A percentile compares a stretch with the other conserved stretches of the same genome.
Evolutionary conservation across 1,139 yeast genomes (phyloP).

Genomic region (Chernovozyma aurita): DNA sequence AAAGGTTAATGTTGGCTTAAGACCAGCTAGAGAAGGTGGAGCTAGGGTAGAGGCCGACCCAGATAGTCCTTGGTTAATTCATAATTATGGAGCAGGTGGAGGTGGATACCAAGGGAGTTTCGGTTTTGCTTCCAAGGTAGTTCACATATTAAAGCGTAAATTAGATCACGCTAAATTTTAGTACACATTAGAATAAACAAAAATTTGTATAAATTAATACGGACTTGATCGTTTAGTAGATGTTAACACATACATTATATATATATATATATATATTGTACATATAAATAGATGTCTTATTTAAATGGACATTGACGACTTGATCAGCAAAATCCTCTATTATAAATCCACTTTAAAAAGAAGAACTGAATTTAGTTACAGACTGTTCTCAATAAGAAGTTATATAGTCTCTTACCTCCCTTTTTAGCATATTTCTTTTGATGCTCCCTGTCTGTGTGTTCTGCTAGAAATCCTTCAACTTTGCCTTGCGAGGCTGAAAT

Average conservation of each 20-base stretch:
- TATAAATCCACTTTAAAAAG: no score
- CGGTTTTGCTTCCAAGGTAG: constrained; percentile 32
- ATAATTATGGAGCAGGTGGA: constrained; percentile 51
- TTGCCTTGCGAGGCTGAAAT: constrained; percentile 23
- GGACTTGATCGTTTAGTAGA: no score
- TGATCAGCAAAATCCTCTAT: no score
- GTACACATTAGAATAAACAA: no score
- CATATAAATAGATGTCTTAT: no score
- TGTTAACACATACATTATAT: no score
- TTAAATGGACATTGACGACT: no score
- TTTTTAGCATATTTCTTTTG: constrained; percentile 36
- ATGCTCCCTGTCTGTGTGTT: constrained; percentile 33
- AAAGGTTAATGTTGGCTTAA: constrained; percentile 40
- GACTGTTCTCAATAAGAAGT: no score
- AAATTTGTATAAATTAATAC: no score
- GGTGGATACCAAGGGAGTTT: constrained; percentile 52
- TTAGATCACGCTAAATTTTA: background rate
- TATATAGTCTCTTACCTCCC: constrained; percentile 20
- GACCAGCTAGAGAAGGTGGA: constrained; percentile 46
- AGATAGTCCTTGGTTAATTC: constrained; percentile 33
- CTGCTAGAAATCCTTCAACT: constrained; percentile 24
- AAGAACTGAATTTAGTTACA: no score
- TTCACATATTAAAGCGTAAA: constrained; percentile 11
- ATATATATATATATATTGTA: no score
- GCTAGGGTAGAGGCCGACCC: constrained; percentile 37